Percentiles rank a stretch among this genome's conserved stretches.
Conservation (phyloP, 495 filamentous ascomycete species). For the Neurospora sublineolata region DNA sequence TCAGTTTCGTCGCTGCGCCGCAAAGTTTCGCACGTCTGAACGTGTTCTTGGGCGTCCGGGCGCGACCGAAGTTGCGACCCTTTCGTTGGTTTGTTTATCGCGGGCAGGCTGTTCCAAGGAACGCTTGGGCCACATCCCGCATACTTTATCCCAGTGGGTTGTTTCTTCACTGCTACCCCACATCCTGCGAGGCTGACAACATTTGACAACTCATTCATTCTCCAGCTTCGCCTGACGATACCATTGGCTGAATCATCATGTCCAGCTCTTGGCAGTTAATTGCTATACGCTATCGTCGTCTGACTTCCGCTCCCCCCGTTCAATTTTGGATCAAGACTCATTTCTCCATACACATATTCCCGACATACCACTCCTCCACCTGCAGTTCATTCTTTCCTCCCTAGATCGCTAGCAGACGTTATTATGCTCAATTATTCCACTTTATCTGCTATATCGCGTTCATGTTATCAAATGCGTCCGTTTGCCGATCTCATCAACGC, state of each 20-base stretch:
- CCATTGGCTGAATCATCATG: not conserved
- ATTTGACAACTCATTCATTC: not conserved
- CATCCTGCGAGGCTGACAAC: not conserved
- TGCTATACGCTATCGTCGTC: not conserved
- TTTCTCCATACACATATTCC: not conserved
- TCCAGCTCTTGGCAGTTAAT: not conserved
- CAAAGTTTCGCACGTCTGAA: not conserved
- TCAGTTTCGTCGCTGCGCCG: not conserved
- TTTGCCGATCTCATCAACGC: not conserved
- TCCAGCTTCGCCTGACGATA: not conserved
- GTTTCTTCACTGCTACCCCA: not conserved
- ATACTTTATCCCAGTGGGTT: not conserved
- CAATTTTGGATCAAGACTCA: not conserved
- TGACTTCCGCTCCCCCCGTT: not conserved
- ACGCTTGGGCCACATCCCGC: slow-evolving; percentile 3
- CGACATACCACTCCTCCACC: not conserved
- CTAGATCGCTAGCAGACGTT: not conserved
- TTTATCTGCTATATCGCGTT: not conserved
- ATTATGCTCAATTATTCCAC: not conserved
- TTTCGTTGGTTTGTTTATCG: slow-evolving; percentile 12
- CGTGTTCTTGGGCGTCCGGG: not conserved
- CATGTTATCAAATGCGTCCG: not conserved
- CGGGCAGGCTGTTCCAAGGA: slow-evolving; percentile 1
- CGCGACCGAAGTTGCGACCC: slow-evolving; percentile 9
- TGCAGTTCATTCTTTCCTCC: not conserved